A percentile compares a stretch with the other conserved stretches of the same genome.
These are phyloP conservation scores for Penicillium sumatraense DNA, from an alignment of 2,329 filamentous ascomycete species.

Conservation along the genomic window DNA sequence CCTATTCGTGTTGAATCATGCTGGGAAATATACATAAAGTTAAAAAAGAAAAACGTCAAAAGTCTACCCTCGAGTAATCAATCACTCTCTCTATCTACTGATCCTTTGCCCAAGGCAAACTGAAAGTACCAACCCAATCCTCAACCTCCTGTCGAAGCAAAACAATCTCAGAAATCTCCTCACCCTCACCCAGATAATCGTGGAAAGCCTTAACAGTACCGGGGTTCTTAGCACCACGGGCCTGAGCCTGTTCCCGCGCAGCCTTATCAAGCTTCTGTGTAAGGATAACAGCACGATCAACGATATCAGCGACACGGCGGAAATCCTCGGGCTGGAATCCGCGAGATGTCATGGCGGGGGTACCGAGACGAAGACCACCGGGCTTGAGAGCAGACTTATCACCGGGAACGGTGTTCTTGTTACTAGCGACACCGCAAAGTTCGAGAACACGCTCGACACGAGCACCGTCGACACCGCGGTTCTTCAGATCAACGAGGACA, in stretches of 20 bases:
- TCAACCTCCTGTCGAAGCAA: slow-evolving; percentile 87
- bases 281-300: slow-evolving; percentile 81
- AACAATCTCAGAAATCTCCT: slow-evolving; percentile 81
- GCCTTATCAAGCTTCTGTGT: slow-evolving; percentile 75
- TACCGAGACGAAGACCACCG: slow-evolving; percentile 90
- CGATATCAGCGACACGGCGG: slow-evolving; percentile 79
- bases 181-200: slow-evolving; percentile 79
- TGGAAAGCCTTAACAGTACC: slow-evolving; percentile 99
- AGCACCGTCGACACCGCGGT: slow-evolving; percentile 84
- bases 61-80: too few species aligned
- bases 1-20: slow-evolving; percentile 29
- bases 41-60: slow-evolving; percentile 11
- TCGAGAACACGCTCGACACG: slow-evolving; percentile 90
- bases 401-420: slow-evolving; percentile 98
- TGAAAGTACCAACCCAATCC: slow-evolving; percentile 85
- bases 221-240: slow-evolving; percentile 84
- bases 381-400: slow-evolving; percentile 93
- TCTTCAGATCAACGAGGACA: slow-evolving; percentile 91
- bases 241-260: slow-evolving; percentile 74
- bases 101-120: slow-evolving; percentile 77
- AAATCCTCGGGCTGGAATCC: slow-evolving; percentile 93
- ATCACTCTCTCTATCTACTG: too few species aligned
- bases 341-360: slow-evolving; percentile 95
- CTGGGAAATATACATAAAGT: slow-evolving; percentile 24
- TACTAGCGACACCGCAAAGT: slow-evolving; percentile 92